Base-by-base conservation (phyloP, 176 grass and related monocot genomes). In the Carex scoparia region DNA sequence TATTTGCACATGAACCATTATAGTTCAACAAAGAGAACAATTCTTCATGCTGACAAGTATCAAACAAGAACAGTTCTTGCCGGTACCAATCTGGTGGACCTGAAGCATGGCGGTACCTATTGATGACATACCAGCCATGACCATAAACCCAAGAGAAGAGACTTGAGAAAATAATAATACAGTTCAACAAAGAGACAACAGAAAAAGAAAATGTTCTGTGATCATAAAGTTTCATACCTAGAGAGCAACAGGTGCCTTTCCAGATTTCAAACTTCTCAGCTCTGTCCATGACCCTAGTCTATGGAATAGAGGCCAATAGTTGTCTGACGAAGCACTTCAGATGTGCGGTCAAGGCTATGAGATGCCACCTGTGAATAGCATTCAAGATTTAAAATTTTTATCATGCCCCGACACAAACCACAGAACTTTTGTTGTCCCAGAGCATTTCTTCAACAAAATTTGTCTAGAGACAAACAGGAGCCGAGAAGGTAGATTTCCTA, bases 261-360 rank as follows among this genome's bases (percentile, higher is more conserved):
- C 42, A 69, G 67, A 66, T 55, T 56, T 54, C 10, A 10, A 65
- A 48, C 59, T 65, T 56, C 19, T 12, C 37, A 33, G 28, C 74
- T 72, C 74, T 18, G 53, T 67, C 57, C 56, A 40, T 49, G 63
- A 30, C 35, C 35, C 87, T 85, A 99, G 86, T 99, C 91, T 62
- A 87, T 79, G 54, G 85, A 88, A 86, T 89, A 94, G 74, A 91
- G 62, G 57, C 86, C 89, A 83, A 94, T 85, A 0, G 93, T 99
- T 16, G 97, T 96, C 86, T 99, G 93, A 68, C 97, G 88, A 80
- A 99, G 91, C 59, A 99, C 93, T 91, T 99, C 97, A 65, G 97
- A 96, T 84, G 90, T 94, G 55, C 90, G 81, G 67, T 96, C 97
- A 84, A 99, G 93, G 64, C 91, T 95, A 89, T 99, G 97, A 72